These are phyloP conservation scores for Eragrostis tef DNA, from an alignment of 202 grass and related monocot species.

Conservation along the genomic window DNA sequence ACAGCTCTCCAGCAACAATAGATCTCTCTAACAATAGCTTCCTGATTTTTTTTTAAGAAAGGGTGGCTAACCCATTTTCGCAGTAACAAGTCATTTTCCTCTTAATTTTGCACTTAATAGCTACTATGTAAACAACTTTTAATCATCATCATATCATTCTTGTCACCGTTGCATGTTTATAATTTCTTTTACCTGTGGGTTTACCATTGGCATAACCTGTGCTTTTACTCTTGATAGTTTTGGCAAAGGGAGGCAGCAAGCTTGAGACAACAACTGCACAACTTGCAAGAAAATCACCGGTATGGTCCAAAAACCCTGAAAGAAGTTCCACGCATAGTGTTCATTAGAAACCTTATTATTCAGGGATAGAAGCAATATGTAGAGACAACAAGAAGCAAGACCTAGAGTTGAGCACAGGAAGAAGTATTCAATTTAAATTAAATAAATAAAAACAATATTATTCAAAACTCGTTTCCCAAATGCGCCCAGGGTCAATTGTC, in stretches of 20 bases:
- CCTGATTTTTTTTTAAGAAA: slow-evolving; percentile 10
- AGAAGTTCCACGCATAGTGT: slow-evolving; percentile 21
- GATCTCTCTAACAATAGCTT: background rate
- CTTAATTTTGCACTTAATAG: background rate
- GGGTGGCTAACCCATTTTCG: background rate
- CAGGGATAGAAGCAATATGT: background rate
- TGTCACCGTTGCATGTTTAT: slow-evolving; percentile 3
- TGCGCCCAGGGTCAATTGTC: background rate
- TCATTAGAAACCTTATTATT: slow-evolving; percentile 15
- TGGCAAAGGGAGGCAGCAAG: slow-evolving; percentile 82
- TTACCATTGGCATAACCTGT: slow-evolving; percentile 36
- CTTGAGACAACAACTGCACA: slow-evolving; percentile 94
- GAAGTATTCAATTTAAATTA: background rate
- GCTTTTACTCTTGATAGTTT: slow-evolving; percentile 53
- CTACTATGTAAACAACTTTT: slow-evolving; percentile 3
- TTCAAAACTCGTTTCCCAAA: slow-evolving; percentile 6
- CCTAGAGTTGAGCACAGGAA: background rate
- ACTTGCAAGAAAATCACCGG: slow-evolving; percentile 79
- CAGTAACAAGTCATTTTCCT: background rate
- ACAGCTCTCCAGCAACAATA: background rate
- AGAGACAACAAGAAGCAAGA: no score
- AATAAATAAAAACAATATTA: slow-evolving; percentile 13
- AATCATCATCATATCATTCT: background rate
- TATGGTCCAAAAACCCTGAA: slow-evolving; percentile 50
- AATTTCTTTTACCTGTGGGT: background rate